These are phyloP conservation scores for Cladorrhinum sp. DNA, from an alignment of 2,329 filamentous ascomycete genomes.

Conservation along the genomic window DNA sequence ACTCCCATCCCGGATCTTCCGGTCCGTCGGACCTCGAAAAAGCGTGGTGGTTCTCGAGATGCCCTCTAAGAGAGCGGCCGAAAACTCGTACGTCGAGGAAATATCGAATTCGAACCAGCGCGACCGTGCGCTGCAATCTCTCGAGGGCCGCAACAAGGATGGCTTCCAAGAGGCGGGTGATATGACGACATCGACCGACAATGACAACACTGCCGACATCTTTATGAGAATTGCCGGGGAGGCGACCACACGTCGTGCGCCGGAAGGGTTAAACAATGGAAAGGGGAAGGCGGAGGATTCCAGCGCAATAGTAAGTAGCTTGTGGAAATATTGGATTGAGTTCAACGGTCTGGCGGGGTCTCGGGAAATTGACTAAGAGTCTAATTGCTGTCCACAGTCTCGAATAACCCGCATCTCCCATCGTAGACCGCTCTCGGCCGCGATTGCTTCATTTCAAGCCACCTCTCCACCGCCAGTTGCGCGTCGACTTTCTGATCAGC, in stretches of 20 bases:
- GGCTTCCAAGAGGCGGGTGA: conserved; percentile 39
- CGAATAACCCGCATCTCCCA: conserved; percentile 46
- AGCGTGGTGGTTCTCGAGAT: conserved; percentile 53
- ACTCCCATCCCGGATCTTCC: conserved; percentile 55
- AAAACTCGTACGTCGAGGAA: conserved; percentile 43
- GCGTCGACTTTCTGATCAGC: conserved; percentile 57
- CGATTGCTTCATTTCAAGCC: conserved; percentile 46
- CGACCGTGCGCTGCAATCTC: conserved; percentile 49
- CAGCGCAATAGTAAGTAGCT: conserved; percentile 46
- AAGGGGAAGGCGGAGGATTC: conserved; percentile 36
- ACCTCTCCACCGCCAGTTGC: conserved; percentile 49
- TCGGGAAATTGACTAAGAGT: neutral
- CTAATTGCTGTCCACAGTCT: conserved; percentile 40
- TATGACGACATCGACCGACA: conserved; percentile 35
- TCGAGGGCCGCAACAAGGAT: conserved; percentile 46
- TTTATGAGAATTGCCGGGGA: conserved; percentile 59
- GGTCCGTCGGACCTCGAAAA: conserved; percentile 56
- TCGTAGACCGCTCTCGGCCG: conserved; percentile 53
- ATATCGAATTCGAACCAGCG: conserved; percentile 42
- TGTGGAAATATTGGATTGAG: neutral
- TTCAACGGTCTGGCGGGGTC: neutral
- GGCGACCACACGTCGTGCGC: conserved; percentile 41
- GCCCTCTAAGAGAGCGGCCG: conserved; percentile 43
- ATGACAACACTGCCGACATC: conserved; percentile 56
- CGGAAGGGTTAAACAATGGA: conserved; percentile 28